These are phyloP conservation scores for Pleurozium schreberi DNA, from an alignment of 225 moss, liverwort and hornwort genomes.

Conservation along the genomic window DNA sequence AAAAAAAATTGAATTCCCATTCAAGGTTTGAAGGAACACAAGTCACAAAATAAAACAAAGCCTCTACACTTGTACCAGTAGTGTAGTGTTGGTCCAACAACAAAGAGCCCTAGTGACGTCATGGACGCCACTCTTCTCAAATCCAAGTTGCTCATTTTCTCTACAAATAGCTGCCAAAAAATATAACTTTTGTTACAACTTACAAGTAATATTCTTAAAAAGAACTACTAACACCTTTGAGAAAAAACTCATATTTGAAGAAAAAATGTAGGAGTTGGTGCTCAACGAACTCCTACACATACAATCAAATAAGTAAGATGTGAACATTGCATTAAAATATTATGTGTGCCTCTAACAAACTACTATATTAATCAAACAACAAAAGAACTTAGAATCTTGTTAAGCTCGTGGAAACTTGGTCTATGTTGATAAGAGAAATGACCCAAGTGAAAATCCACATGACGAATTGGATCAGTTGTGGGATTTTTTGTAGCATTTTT, in stretches of 20 bases:
- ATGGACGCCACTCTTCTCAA: slow-evolving; percentile 19
- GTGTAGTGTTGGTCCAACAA: slow-evolving; percentile 36
- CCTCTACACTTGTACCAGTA: not conserved
- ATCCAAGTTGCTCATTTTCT: not conserved
- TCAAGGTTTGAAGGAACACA: not conserved
- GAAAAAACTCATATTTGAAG: not conserved
- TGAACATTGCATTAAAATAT: no score
- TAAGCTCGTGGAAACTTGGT: not conserved
- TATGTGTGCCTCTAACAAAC: not conserved
- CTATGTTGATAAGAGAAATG: rapidly evolving
- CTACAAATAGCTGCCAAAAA: slow-evolving; percentile 17
- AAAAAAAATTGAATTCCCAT: not conserved
- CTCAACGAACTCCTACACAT: not conserved
- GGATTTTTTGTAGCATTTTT: not conserved
- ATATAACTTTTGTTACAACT: not conserved
- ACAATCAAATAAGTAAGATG: no score
- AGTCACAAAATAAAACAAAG: not conserved
- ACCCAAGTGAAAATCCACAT: not conserved
- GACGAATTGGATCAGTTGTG: rapidly evolving
- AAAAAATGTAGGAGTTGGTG: not conserved
- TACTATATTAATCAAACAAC: not conserved
- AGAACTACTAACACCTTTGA: not conserved
- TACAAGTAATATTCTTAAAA: not conserved
- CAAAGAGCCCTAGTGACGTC: slow-evolving; percentile 17
- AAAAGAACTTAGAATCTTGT: no score